A percentile compares a stretch with the other conserved stretches of the same genome.
These are phyloP conservation scores for Tricholoma saponaceum DNA, from an alignment of 768 basidiomycete species.

Conservation along the genomic window DNA sequence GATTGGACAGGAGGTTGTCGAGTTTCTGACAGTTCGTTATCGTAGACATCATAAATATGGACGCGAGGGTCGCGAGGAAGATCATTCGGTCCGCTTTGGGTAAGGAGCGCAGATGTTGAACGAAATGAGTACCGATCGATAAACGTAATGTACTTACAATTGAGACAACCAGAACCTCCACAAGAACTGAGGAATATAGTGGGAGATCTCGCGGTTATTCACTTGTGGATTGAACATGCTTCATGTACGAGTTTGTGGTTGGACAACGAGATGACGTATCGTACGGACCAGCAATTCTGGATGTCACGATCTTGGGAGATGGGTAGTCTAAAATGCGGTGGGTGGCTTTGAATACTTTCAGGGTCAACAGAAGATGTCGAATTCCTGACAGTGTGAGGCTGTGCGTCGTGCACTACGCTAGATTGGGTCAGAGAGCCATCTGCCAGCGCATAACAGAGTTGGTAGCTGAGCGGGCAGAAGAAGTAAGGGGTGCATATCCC, in stretches of 20 bases:
- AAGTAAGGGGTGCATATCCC: not conserved
- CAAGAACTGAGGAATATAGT: constrained; percentile 42
- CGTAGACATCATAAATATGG: constrained; percentile 50
- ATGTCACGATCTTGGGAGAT: no score
- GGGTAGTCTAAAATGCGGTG: not conserved
- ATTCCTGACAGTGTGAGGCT: not conserved
- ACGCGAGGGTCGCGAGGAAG: constrained; percentile 35
- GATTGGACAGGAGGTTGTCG: constrained; percentile 28
- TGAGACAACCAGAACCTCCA: constrained; percentile 48
- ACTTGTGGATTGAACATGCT: not conserved
- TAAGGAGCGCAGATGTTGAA: not conserved
- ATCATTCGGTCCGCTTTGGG: constrained; percentile 15
- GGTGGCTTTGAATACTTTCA: not conserved
- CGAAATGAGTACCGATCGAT: not conserved
- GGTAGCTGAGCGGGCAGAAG: not conserved
- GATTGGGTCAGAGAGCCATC: not conserved
- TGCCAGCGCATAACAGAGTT: not conserved
- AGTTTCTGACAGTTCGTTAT: constrained; percentile 45
- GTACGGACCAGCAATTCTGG: no score
- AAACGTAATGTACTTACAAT: constrained; percentile 28
- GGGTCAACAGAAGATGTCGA: not conserved
- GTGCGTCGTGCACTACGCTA: not conserved
- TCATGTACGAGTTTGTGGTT: not conserved
- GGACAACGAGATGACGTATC: not conserved
- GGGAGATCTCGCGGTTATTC: constrained; percentile 19